phyloP scores from a whole-genome alignment of 2,329 filamentous ascomycete genomes.

The Aureobasidium sp. region DNA sequence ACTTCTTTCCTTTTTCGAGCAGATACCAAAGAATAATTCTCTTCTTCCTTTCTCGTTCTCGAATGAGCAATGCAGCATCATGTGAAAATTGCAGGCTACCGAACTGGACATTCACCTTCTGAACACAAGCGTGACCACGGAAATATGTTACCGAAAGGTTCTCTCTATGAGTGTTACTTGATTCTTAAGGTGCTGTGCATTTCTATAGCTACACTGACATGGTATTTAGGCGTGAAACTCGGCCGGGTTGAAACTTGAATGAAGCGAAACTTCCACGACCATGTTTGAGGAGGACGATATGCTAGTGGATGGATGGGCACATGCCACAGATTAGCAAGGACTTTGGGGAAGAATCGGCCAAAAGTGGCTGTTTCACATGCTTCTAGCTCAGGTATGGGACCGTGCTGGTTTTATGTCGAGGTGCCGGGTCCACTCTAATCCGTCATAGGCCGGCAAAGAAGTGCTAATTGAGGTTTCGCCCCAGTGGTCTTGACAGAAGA shows the following conservation, averaged over 20 bases:
- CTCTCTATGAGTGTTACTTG: too few relatives aligned
- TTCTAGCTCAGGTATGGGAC: constrained; percentile 1
- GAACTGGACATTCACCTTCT: too few relatives aligned
- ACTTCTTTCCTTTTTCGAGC: constrained; percentile 6
- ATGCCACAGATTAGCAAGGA: background rate
- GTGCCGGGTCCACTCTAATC: background rate
- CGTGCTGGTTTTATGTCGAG: background rate
- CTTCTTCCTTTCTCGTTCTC: background rate
- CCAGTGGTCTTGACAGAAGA: background rate
- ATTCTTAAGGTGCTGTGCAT: too few relatives aligned
- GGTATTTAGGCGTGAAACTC: background rate
- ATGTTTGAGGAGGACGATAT: background rate
- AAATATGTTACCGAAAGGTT: too few relatives aligned
- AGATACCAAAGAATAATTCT: constrained; percentile 5
- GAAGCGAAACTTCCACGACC: background rate
- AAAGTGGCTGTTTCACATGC: constrained; percentile 5
- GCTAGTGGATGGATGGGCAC: background rate
- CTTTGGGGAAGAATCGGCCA: background rate
- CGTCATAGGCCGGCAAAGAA: background rate
- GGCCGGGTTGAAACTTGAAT: background rate
- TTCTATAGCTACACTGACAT: too few relatives aligned
- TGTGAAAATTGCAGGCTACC: background rate
- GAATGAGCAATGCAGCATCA: background rate
- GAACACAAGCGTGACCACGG: too few relatives aligned
- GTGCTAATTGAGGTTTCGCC: background rate